These are phyloP conservation scores for Coffea canephora DNA, from an alignment of 257 asterid species.

Conservation along the genomic window DNA sequence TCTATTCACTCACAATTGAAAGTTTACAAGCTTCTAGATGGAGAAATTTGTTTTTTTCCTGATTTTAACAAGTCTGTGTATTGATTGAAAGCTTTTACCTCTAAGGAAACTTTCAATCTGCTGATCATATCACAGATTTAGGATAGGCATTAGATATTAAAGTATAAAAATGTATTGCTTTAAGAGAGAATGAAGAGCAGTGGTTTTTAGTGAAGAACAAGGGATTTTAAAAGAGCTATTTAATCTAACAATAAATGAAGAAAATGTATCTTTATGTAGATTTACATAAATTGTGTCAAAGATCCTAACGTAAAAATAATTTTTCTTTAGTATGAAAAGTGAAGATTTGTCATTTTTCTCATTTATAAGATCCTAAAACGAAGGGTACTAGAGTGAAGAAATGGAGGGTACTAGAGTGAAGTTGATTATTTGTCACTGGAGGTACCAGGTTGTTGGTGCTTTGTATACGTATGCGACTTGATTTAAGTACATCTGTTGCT, in stretches of 20 bases:
- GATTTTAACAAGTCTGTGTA: background rate
- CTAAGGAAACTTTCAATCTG: background rate
- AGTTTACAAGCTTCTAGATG: background rate
- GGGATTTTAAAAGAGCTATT: no score
- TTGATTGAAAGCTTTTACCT: background rate
- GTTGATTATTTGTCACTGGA: background rate
- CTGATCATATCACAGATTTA: background rate
- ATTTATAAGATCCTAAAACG: background rate
- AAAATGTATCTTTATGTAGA: background rate
- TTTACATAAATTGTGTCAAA: background rate
- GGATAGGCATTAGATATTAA: background rate
- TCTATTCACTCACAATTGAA: background rate
- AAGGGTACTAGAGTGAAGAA: background rate
- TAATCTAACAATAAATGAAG: background rate
- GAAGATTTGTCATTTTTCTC: background rate
- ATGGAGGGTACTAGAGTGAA: no score
- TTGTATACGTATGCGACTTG: background rate
- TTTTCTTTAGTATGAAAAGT: background rate
- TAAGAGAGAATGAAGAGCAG: background rate
- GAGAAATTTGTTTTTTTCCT: background rate
- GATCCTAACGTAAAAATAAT: background rate
- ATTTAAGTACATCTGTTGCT: background rate
- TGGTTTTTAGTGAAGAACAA: background rate
- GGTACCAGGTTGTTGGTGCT: background rate
- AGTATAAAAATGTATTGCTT: background rate